Percentiles rank a stretch among this genome's conserved stretches.
These are phyloP conservation scores for Aquilaria malaccensis DNA, from an alignment of 345 rosid genomes.

Conservation along the genomic window DNA sequence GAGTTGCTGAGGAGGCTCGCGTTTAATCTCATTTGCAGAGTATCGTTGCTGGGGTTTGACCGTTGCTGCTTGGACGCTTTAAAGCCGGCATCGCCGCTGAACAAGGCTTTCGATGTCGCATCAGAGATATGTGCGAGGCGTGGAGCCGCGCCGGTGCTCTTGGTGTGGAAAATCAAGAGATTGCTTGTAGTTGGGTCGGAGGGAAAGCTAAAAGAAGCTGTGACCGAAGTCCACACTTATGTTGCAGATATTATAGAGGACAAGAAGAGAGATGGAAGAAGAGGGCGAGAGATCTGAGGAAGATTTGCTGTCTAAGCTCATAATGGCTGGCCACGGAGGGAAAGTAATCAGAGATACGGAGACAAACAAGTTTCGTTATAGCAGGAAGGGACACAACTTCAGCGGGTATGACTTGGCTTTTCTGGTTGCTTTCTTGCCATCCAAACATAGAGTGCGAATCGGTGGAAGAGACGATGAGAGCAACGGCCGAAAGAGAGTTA, in stretches of 20 bases:
- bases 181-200: constrained; percentile 52
- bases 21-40: constrained; percentile 38
- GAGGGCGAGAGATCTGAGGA: neutral
- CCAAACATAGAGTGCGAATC: constrained; percentile 29
- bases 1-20: constrained; percentile 47
- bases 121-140: constrained; percentile 56
- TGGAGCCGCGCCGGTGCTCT: constrained; percentile 36
- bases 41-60: constrained; percentile 41
- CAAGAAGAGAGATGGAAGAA: constrained; percentile 19
- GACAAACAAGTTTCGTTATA: constrained; percentile 52
- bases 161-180: constrained; percentile 63
- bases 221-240: constrained; percentile 23
- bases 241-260: constrained; percentile 20
- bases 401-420: constrained; percentile 55
- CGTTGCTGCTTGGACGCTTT: constrained; percentile 29
- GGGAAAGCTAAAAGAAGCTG: constrained; percentile 37
- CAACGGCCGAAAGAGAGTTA: constrained; percentile 4
- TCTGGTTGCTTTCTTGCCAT: constrained; percentile 46
- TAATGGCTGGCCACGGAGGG: constrained; percentile 31
- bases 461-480: constrained; percentile 28
- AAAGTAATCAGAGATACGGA: constrained; percentile 44
- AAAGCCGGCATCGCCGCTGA: constrained; percentile 22
- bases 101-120: constrained; percentile 44
- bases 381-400: constrained; percentile 73
- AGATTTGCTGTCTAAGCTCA: constrained; percentile 43